These are phyloP conservation scores for Citrus sp. DNA, from an alignment of 345 rosid genomes.

Conservation along the genomic window DNA sequence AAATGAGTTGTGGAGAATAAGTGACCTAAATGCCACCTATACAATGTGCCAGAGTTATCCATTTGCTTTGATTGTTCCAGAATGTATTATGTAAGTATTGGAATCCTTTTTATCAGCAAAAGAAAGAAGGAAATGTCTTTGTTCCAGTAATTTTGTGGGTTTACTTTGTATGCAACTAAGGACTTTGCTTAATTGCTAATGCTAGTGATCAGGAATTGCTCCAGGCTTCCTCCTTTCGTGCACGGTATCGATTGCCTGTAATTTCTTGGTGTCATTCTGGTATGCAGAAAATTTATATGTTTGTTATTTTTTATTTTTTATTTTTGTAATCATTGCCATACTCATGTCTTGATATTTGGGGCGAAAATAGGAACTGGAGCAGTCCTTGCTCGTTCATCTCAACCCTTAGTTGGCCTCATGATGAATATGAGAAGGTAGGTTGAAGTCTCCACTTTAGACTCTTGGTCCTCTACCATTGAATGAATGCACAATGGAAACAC, in stretches of 20 bases:
- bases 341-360: slow-evolving; percentile 20
- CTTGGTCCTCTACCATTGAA: not conserved
- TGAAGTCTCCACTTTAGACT: slow-evolving; percentile 12
- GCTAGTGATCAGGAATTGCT: slow-evolving; percentile 79
- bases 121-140: not conserved
- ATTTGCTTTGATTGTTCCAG: slow-evolving; percentile 86
- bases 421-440: slow-evolving; percentile 93
- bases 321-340: slow-evolving; percentile 10
- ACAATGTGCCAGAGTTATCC: slow-evolving; percentile 81
- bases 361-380: slow-evolving; percentile 70
- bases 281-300: slow-evolving; percentile 29
- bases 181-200: slow-evolving; percentile 23
- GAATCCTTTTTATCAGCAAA: slow-evolving; percentile 15
- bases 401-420: slow-evolving; percentile 95
- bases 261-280: slow-evolving; percentile 97
- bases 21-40: slow-evolving; percentile 62
- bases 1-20: slow-evolving; percentile 90
- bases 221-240: slow-evolving; percentile 89
- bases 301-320: slow-evolving; percentile 1
- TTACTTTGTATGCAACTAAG: slow-evolving; percentile 11
- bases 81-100: slow-evolving; percentile 59
- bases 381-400: slow-evolving; percentile 98
- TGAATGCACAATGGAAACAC: not conserved
- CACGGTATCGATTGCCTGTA: slow-evolving; percentile 82
- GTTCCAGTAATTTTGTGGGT: not conserved